Percentiles rank a stretch among this genome's conserved stretches.
Conservation (phyloP, 2,329 filamentous ascomycete genomes). For the Dactylellina sp. region DNA sequence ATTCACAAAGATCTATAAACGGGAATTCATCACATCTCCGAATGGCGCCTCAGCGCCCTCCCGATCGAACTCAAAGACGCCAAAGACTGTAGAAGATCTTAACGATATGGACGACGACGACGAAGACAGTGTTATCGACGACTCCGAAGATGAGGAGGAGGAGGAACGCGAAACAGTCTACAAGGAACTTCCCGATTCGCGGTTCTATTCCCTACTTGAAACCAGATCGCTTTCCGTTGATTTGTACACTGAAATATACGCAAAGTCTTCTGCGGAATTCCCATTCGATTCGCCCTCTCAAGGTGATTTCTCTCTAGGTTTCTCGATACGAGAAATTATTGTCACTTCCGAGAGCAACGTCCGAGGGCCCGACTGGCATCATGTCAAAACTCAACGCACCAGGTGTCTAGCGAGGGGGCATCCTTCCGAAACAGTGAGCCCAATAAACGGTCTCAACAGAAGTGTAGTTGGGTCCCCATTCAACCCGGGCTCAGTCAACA, state of each 20-base stretch:
- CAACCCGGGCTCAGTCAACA: slow-evolving; percentile 45
- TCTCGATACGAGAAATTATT: slow-evolving; percentile 56
- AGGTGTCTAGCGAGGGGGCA: slow-evolving; percentile 52
- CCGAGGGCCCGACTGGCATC: slow-evolving; percentile 51
- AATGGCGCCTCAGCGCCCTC: slow-evolving; percentile 20
- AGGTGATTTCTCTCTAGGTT: slow-evolving; percentile 55
- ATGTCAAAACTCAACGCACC: slow-evolving; percentile 50
- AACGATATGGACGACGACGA: slow-evolving; percentile 37
- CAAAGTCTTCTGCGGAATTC: slow-evolving; percentile 45
- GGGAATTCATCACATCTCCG: slow-evolving; percentile 43
- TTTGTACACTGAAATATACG: slow-evolving; percentile 54
- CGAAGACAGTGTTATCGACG: slow-evolving; percentile 52
- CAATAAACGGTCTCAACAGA: slow-evolving; percentile 36
- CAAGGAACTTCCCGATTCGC: slow-evolving; percentile 51
- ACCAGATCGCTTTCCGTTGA: slow-evolving; percentile 53
- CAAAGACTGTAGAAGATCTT: slow-evolving; percentile 46
- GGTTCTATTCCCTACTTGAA: slow-evolving; percentile 54
- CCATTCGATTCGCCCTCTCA: slow-evolving; percentile 40
- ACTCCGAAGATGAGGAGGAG: slow-evolving; percentile 52
- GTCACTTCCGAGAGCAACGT: slow-evolving; percentile 54
- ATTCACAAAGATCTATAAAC: slow-evolving; percentile 56
- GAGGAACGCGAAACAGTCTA: slow-evolving; percentile 51
- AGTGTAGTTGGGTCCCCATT: slow-evolving; percentile 49
- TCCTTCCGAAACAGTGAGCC: slow-evolving; percentile 43
- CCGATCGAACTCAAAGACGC: slow-evolving; percentile 51